Conservation (phyloP, 768 basidiomycete genomes). For the Lactarius hengduanensis region DNA sequence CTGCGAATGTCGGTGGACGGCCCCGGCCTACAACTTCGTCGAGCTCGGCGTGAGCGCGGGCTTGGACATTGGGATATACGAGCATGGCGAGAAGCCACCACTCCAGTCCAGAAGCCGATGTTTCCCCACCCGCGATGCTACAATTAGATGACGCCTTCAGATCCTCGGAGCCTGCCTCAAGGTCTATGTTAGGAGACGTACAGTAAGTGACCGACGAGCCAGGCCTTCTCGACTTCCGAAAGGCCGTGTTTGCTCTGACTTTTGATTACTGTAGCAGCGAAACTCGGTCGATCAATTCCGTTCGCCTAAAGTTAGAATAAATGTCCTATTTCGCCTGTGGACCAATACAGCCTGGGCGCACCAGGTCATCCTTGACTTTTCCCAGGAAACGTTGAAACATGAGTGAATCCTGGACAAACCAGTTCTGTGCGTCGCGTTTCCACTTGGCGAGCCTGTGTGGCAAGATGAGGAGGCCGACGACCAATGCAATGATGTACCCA, state of each 20-base stretch:
- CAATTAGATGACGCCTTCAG: background rate
- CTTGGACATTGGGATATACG: conserved; percentile 39
- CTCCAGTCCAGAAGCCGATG: conserved; percentile 29
- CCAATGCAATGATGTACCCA: background rate
- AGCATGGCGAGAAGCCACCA: conserved; percentile 43
- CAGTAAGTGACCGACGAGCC: conserved; percentile 25
- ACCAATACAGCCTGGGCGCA: background rate
- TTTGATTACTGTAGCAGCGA: conserved; percentile 13
- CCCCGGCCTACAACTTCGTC: conserved; percentile 38
- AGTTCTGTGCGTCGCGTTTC: conserved; percentile 17
- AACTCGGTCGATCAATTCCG: conserved; percentile 12
- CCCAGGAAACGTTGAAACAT: conserved; percentile 18
- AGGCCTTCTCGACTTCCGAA: conserved; percentile 17
- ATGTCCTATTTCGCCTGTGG: background rate
- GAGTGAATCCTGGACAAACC: conserved; percentile 13
- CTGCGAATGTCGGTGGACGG: conserved; percentile 40
- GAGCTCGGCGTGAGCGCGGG: conserved; percentile 43
- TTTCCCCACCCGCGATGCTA: background rate
- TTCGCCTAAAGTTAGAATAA: background rate
- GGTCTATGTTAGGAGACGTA: background rate
- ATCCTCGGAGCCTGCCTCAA: background rate
- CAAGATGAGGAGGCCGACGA: background rate
- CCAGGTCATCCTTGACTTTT: conserved; percentile 5
- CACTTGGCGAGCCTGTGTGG: conserved; percentile 12
- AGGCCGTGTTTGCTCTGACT: conserved; percentile 8